Conservation (phyloP, 352 stramenopile species). For the Globisporangium canariense region DNA sequence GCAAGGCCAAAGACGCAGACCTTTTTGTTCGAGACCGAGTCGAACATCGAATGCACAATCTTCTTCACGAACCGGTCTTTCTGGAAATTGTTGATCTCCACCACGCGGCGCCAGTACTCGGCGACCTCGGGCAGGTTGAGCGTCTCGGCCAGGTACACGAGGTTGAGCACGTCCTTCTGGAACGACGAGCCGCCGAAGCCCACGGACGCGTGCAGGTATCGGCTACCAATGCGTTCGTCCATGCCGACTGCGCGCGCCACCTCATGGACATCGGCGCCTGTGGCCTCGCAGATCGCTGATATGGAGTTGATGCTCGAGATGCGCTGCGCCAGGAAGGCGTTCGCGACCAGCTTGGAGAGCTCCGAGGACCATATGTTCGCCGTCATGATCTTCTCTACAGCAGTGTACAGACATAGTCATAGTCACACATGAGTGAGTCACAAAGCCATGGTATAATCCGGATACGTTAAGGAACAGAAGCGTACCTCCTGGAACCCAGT, state of each 20-base stretch:
- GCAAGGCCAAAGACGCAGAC: conserved; percentile 99
- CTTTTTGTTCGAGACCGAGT: conserved; percentile 99
- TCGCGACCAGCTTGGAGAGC: conserved; percentile 99
- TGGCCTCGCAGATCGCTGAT: conserved; percentile 98
- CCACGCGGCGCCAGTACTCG: conserved; percentile 99
- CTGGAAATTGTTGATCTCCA: conserved; percentile 99
- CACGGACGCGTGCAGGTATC: conserved; percentile 98
- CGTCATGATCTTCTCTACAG: conserved; percentile 94
- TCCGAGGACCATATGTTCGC: conserved; percentile 99
- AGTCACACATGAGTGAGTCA: not conserved
- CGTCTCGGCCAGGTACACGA: conserved; percentile 98
- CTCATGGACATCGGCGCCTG: conserved; percentile 97
- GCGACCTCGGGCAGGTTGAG: conserved; percentile 98
- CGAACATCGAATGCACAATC: conserved; percentile 99
- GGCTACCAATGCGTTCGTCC: conserved; percentile 96
- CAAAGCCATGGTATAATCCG: not conserved
- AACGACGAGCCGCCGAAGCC: conserved; percentile 99
- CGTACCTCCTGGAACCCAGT: conserved; percentile 92
- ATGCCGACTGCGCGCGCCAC: conserved; percentile 96
- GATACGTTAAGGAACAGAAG: not conserved
- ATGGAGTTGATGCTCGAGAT: conserved; percentile 99
- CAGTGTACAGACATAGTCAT: not conserved
- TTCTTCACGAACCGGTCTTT: conserved; percentile 98
- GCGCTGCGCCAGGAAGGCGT: conserved; percentile 98
- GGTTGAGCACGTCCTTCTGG: conserved; percentile 99